Conservation (phyloP, 106 monocot genomes). For the Acorus gramineus region DNA sequence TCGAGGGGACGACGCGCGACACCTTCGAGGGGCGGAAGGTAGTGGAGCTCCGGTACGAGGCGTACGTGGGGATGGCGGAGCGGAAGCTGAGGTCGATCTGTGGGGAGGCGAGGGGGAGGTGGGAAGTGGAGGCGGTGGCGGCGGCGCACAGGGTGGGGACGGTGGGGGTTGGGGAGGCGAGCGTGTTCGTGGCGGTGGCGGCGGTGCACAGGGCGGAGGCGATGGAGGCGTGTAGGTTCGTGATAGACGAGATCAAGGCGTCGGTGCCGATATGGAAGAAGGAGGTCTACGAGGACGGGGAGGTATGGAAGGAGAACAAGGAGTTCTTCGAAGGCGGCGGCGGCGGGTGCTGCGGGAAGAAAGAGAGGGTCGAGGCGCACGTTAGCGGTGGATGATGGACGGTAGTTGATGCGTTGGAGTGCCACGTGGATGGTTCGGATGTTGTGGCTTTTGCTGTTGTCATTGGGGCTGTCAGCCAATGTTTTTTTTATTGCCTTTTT, state of each 20-base stretch:
- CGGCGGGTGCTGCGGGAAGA: no score
- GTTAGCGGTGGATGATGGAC: no score
- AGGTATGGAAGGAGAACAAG: conserved; percentile 93
- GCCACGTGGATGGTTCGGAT: no score
- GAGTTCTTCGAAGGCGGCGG: conserved; percentile 28
- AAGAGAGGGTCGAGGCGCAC: no score
- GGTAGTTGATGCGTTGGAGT: no score
- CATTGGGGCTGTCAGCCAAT: no score
- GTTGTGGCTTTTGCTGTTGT: no score
- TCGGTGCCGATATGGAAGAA: conserved; percentile 96
- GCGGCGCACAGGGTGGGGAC: conserved; percentile 66
- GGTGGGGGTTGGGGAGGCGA: conserved; percentile 65
- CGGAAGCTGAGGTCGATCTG: conserved; percentile 38
- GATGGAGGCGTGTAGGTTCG: conserved; percentile 67
- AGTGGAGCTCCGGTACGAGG: conserved; percentile 80
- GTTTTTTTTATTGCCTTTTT: no score
- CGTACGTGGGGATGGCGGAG: conserved; percentile 72
- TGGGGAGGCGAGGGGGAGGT: conserved; percentile 28
- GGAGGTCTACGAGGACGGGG: conserved; percentile 85
- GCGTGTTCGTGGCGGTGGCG: conserved; percentile 77
- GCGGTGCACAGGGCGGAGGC: conserved; percentile 67
- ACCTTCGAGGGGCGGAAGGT: conserved; percentile 72
- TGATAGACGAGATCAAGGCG: conserved; percentile 90
- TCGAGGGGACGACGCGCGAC: conserved; percentile 91
- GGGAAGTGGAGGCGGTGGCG: conserved; percentile 32